Conservation (phyloP, 345 rosid species). For the Viola odorata region DNA sequence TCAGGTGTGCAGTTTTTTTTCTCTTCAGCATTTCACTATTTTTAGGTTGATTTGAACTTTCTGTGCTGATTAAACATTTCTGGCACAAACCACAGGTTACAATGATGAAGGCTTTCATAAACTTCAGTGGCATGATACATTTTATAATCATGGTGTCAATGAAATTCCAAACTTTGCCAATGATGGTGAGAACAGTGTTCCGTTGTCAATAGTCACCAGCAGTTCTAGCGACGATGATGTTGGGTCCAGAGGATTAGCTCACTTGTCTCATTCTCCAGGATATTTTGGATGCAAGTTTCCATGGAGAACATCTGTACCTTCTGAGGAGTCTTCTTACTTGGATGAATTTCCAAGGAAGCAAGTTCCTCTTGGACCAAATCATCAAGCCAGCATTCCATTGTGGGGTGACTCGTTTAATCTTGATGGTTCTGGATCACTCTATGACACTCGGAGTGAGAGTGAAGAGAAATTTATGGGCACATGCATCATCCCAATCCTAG, state of each 20-base stretch:
- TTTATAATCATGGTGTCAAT: conserved; percentile 22
- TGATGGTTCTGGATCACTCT: not conserved
- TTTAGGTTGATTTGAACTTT: not conserved
- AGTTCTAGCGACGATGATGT: conserved; percentile 31
- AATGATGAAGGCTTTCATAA: conserved; percentile 20
- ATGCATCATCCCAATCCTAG: conserved; percentile 13
- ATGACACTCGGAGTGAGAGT: not conserved
- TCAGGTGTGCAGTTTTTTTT: not conserved
- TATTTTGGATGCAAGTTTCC: conserved; percentile 27
- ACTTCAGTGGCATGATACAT: conserved; percentile 21
- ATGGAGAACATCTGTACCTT: conserved; percentile 7
- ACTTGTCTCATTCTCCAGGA: conserved; percentile 28
- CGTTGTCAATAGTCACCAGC: conserved; percentile 25
- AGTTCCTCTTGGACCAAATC: conserved; percentile 24
- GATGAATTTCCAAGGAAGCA: conserved; percentile 13
- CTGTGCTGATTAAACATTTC: not conserved
- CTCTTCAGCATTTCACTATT: not conserved
- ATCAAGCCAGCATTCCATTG: conserved; percentile 22
- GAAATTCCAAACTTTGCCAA: conserved; percentile 17
- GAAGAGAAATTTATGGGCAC: conserved; percentile 16
- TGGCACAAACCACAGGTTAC: conserved; percentile 20
- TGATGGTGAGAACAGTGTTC: conserved; percentile 2
- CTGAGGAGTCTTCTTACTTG: conserved; percentile 1
- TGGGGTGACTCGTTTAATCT: conserved; percentile 8
- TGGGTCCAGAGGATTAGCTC: conserved; percentile 13